These are phyloP conservation scores for Lactuca sativa DNA, from an alignment of 129 eudicot genomes.

Conservation along the genomic window DNA sequence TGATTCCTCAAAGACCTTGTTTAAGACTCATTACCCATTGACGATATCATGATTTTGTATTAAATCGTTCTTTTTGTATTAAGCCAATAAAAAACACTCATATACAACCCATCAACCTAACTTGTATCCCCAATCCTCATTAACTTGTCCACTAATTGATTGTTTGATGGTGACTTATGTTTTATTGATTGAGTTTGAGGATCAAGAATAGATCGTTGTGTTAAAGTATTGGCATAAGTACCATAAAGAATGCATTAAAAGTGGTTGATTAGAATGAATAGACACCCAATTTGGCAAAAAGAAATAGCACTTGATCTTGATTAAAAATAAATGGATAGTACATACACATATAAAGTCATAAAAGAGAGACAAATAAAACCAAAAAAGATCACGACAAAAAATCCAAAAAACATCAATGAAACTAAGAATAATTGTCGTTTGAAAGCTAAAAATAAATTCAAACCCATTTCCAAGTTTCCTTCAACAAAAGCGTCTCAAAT, in stretches of 20 bases:
- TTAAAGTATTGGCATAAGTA: slow-evolving; percentile 80
- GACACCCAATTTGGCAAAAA: slow-evolving; percentile 86
- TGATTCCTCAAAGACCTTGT: slow-evolving; percentile 30
- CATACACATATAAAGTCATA: no score
- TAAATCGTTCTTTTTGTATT: no score
- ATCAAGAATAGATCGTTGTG: slow-evolving; percentile 50
- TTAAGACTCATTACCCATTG: slow-evolving; percentile 36
- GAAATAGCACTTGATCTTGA: slow-evolving; percentile 41
- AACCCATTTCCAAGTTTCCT: slow-evolving; percentile 10
- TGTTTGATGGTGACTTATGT: not conserved
- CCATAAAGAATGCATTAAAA: slow-evolving; percentile 74
- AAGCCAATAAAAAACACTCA: no score
- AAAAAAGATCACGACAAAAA: not conserved
- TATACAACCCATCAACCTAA: no score
- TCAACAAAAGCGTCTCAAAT: slow-evolving; percentile 20
- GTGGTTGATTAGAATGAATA: slow-evolving; percentile 78
- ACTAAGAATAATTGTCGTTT: slow-evolving; percentile 18
- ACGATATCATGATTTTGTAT: slow-evolving; percentile 54
- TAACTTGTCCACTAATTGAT: slow-evolving; percentile 4
- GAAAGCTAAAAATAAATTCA: slow-evolving; percentile 3
- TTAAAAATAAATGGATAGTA: no score
- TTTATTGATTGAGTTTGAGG: slow-evolving; percentile 60
- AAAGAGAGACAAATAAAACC: not conserved
- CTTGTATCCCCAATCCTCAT: no score
- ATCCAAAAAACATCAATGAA: slow-evolving; percentile 10